Conservation (phyloP, 805 yeast genomes). For the Wickerhamiella cacticola region DNA sequence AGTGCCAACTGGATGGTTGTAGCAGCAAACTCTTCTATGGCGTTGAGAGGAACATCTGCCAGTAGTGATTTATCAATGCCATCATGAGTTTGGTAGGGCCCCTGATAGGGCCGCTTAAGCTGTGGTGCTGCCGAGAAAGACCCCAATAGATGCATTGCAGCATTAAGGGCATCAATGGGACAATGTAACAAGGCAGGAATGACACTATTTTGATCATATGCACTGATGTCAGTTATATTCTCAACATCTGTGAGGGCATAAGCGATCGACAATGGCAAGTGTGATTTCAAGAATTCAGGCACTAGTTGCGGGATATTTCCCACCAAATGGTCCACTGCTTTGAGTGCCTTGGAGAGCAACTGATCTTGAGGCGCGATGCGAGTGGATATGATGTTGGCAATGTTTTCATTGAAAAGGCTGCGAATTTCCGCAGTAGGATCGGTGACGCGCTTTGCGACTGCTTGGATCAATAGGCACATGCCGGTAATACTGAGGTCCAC, state of each 20-base stretch:
- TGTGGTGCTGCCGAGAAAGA: conserved; percentile 16
- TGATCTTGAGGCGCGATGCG: conserved; percentile 15
- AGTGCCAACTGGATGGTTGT: conserved; percentile 13
- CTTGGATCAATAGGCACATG: conserved; percentile 16
- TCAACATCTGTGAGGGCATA: conserved; percentile 13
- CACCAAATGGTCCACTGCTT: conserved; percentile 16
- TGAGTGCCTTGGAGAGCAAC: conserved; percentile 15
- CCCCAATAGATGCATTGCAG: conserved; percentile 17
- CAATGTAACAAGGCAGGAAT: conserved; percentile 15
- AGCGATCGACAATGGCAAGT: conserved; percentile 14
- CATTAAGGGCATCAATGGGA: conserved; percentile 16
- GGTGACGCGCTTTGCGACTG: conserved; percentile 15
- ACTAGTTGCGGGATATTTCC: conserved; percentile 14
- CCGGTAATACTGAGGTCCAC: conserved; percentile 17
- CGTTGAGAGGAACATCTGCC: neutral
- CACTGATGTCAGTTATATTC: neutral
- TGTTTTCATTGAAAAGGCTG: conserved; percentile 9
- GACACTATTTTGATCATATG: conserved; percentile 10
- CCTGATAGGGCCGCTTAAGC: conserved; percentile 12
- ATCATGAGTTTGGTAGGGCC: conserved; percentile 16
- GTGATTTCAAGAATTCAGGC: conserved; percentile 6
- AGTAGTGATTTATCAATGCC: neutral
- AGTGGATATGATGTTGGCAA: conserved; percentile 14
- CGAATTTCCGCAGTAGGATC: conserved; percentile 12
- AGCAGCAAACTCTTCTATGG: conserved; percentile 9